Percentiles rank a stretch among this genome's conserved stretches.
These are phyloP conservation scores for Umbelopsis vinacea DNA, from an alignment of 192 early-diverging fungal species.

Conservation along the genomic window DNA sequence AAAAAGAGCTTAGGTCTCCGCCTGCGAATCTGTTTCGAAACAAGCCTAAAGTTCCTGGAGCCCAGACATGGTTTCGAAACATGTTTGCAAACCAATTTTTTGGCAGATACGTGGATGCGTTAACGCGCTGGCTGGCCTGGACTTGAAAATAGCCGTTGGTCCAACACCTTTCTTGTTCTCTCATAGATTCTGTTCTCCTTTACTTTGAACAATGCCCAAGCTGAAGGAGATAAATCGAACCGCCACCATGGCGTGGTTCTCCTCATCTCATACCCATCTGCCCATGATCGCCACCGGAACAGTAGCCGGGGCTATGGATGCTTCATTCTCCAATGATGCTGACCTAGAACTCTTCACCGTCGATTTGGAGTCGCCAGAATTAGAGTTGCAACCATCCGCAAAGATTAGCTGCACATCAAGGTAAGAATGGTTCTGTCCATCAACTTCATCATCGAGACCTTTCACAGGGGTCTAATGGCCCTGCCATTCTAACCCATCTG, in stretches of 20 bases:
- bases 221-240: slow-evolving; percentile 76
- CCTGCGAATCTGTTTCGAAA: too few relatives aligned
- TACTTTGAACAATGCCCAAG: slow-evolving; percentile 28
- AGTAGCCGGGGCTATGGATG: slow-evolving; percentile 95
- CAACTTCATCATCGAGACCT: neutral
- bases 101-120: neutral
- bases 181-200: slow-evolving; percentile 5
- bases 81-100: neutral
- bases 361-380: slow-evolving; percentile 37
- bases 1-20: neutral
- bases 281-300: slow-evolving; percentile 89
- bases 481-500: neutral
- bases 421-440: neutral
- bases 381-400: slow-evolving; percentile 7
- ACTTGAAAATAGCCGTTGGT: neutral
- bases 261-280: slow-evolving; percentile 68
- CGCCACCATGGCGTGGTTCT: slow-evolving; percentile 86
- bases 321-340: slow-evolving; percentile 88
- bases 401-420: slow-evolving; percentile 17
- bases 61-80: too few relatives aligned
- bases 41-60: too few relatives aligned
- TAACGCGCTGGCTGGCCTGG: neutral
- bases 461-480: neutral
- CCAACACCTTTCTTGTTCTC: neutral
- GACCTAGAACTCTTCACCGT: slow-evolving; percentile 90